phyloP scores from a whole-genome alignment of 2,329 filamentous ascomycete species.

The Hymenoscyphus fructigenus region DNA sequence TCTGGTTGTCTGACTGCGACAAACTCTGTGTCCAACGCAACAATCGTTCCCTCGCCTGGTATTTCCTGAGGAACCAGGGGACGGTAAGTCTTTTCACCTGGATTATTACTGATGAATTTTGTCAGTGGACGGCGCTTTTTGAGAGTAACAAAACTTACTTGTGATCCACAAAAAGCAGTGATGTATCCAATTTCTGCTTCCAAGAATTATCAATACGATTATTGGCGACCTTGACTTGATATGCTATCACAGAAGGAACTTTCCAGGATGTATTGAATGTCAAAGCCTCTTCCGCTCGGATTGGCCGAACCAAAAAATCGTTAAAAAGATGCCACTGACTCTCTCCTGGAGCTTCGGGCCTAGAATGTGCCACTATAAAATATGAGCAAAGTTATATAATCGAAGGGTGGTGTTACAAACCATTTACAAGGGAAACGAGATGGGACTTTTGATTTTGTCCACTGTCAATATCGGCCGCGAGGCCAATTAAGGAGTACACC shows the following conservation, averaged over 20 bases:
- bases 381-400: constrained; percentile 18
- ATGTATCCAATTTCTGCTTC: constrained; percentile 82
- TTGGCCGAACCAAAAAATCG: constrained; percentile 85
- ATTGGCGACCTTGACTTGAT: constrained; percentile 77
- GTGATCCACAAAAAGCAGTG: constrained; percentile 74
- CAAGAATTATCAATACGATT: constrained; percentile 83
- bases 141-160: constrained; percentile 42
- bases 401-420: constrained; percentile 44
- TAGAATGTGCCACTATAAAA: constrained; percentile 62
- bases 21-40: constrained; percentile 95
- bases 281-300: constrained; percentile 79
- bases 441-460: constrained; percentile 85
- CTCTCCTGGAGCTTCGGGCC: constrained; percentile 55
- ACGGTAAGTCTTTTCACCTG: constrained; percentile 56
- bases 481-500: constrained; percentile 87
- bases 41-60: constrained; percentile 69
- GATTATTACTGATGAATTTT: constrained; percentile 40
- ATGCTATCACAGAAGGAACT: constrained; percentile 81
- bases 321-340: constrained; percentile 96
- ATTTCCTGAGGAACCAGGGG: constrained; percentile 61
- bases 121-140: constrained; percentile 11
- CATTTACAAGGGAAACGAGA: constrained; percentile 87
- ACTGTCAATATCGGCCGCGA: constrained; percentile 87
- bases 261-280: constrained; percentile 93
- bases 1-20: constrained; percentile 90